phyloP scores from a whole-genome alignment of 371 early-diverging fungal species.

The Mortierella sp. region DNA sequence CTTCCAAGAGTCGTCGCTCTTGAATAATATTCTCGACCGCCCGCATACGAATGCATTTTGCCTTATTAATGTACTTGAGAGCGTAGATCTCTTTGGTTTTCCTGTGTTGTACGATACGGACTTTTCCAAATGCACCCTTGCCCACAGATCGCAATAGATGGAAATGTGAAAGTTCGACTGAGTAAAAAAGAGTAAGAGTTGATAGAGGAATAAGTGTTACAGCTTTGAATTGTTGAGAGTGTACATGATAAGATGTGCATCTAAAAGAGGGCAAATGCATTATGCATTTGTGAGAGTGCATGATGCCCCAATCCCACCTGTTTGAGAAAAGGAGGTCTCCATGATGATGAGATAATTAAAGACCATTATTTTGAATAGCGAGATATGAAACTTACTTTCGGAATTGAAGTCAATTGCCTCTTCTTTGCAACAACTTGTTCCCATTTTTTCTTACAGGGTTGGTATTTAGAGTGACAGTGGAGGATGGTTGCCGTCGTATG shows the following conservation, averaged over 20 bases:
- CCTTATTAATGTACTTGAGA: constrained; percentile 88
- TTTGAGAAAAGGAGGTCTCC: neutral
- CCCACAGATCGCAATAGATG: constrained; percentile 77
- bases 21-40: constrained; percentile 81
- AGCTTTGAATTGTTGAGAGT: neutral
- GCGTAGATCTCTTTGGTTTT: constrained; percentile 76
- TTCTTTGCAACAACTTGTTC: constrained; percentile 65
- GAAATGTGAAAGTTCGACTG: constrained; percentile 77
- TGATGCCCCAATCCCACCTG: neutral
- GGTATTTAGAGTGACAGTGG: neutral
- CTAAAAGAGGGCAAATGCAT: neutral
- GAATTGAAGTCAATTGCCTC: constrained; percentile 63
- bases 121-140: constrained; percentile 84
- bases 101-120: constrained; percentile 90
- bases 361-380: neutral
- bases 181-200: neutral
- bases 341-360: neutral
- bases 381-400: constrained; percentile 55
- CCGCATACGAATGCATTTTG: constrained; percentile 73
- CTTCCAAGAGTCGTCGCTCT: constrained; percentile 76
- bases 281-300: neutral
- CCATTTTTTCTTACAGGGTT: constrained; percentile 51
- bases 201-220: neutral
- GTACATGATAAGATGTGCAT: neutral
- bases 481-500: neutral